These are phyloP conservation scores for Aspergillus jensenii DNA, from an alignment of 2,329 filamentous ascomycete genomes.

Conservation along the genomic window DNA sequence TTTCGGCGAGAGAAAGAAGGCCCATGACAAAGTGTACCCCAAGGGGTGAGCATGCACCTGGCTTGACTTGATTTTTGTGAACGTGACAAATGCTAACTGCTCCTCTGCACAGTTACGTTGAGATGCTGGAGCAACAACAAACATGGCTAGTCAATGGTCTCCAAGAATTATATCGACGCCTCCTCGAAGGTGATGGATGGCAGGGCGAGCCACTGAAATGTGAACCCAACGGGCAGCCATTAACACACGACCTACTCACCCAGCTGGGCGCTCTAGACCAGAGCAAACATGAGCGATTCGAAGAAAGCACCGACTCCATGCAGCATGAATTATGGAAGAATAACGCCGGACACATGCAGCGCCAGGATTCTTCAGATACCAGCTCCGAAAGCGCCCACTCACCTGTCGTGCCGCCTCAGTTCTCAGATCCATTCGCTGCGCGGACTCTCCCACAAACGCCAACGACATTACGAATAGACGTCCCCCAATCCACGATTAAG, in stretches of 20 bases:
- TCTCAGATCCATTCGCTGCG: slow-evolving; percentile 28
- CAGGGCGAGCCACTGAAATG: slow-evolving; percentile 54
- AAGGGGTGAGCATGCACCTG: slow-evolving; percentile 55
- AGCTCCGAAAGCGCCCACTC: slow-evolving; percentile 57
- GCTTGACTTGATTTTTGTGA: slow-evolving; percentile 4
- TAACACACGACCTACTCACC: slow-evolving; percentile 64
- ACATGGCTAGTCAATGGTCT: slow-evolving; percentile 60
- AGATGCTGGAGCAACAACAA: slow-evolving; percentile 68
- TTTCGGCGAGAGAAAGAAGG: slow-evolving; percentile 66
- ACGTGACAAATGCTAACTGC: neutral
- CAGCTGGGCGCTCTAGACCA: slow-evolving; percentile 58
- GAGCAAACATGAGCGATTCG: slow-evolving; percentile 55
- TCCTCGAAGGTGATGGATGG: slow-evolving; percentile 56
- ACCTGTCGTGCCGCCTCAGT: slow-evolving; percentile 32
- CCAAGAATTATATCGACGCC: slow-evolving; percentile 59
- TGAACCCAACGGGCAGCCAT: slow-evolving; percentile 54
- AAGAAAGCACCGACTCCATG: slow-evolving; percentile 57
- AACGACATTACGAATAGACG: slow-evolving; percentile 30
- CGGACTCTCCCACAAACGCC: slow-evolving; percentile 42
- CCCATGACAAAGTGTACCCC: slow-evolving; percentile 67
- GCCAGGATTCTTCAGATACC: slow-evolving; percentile 57
- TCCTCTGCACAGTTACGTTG: slow-evolving; percentile 53
- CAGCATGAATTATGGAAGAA: slow-evolving; percentile 56
- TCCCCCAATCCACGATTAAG: slow-evolving; percentile 25
- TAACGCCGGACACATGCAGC: slow-evolving; percentile 53